Conservation (phyloP, 202 grass and related monocot genomes). For the Digitaria exilis region DNA sequence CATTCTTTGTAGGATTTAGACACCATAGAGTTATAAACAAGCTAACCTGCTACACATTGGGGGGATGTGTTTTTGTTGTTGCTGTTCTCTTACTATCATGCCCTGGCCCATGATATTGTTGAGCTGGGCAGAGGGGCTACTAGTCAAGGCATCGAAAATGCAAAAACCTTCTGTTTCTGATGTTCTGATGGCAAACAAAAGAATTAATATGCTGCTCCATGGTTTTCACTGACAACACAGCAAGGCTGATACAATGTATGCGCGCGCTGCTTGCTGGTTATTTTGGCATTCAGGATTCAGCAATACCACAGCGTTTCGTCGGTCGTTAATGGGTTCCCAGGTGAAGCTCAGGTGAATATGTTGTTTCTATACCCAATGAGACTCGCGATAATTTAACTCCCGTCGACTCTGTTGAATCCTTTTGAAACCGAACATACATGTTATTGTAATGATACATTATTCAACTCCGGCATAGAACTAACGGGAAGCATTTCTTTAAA, state of each 20-base stretch:
- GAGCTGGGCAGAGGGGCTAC: conserved; percentile 23
- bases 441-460: too few species aligned
- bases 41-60: conserved; percentile 45
- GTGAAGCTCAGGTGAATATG: too few species aligned
- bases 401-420: too few species aligned
- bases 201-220: conserved; percentile 32
- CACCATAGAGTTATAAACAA: conserved; percentile 56
- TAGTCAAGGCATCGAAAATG: background rate
- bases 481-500: too few species aligned
- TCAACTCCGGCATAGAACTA: too few species aligned
- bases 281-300: background rate
- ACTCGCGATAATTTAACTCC: too few species aligned
- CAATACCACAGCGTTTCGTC: background rate
- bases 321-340: background rate
- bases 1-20: conserved; percentile 94
- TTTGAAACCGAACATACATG: too few species aligned
- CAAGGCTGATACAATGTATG: background rate
- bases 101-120: conserved; percentile 37
- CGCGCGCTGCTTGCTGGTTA: background rate
- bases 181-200: conserved; percentile 20
- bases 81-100: conserved; percentile 18
- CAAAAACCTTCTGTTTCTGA: conserved; percentile 37
- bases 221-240: conserved; percentile 31
- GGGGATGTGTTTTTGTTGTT: conserved; percentile 40
- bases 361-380: too few species aligned